phyloP scores from a whole-genome alignment of 2,329 filamentous ascomycete genomes.

The Davidsoniella neocaledoniae region DNA sequence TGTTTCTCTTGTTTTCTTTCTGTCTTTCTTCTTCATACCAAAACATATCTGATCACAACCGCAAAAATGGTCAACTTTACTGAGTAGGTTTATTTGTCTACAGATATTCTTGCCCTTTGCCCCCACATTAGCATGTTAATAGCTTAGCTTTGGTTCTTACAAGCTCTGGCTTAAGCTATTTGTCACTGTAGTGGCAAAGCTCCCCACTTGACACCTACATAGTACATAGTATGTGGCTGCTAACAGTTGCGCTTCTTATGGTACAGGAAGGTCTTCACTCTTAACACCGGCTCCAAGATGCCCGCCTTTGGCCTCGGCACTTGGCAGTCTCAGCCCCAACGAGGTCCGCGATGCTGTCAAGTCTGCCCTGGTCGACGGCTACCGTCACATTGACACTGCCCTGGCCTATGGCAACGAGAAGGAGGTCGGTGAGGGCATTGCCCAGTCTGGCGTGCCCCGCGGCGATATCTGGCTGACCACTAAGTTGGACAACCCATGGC shows the following conservation, averaged over 20 bases:
- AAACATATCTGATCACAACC: neutral
- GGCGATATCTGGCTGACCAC: constrained; percentile 57
- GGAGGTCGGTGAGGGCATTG: constrained; percentile 50
- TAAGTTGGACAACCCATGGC: constrained; percentile 69
- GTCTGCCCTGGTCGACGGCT: constrained; percentile 48
- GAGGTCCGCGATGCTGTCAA: constrained; percentile 57
- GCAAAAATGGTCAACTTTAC: constrained; percentile 6
- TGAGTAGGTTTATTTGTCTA: neutral
- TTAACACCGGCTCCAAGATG: constrained; percentile 65
- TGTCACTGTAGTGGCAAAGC: neutral
- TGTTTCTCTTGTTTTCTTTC: neutral
- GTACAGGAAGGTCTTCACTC: constrained; percentile 34
- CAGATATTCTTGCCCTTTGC: no score
- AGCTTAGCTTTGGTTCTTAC: no score
- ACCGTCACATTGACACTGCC: constrained; percentile 63
- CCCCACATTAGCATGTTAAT: no score
- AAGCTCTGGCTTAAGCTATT: no score
- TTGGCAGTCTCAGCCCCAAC: constrained; percentile 56
- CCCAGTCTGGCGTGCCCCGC: constrained; percentile 45
- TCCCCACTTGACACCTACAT: neutral
- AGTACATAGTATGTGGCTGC: neutral
- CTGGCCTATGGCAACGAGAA: constrained; percentile 63
- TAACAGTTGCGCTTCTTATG: neutral
- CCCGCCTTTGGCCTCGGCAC: constrained; percentile 62
- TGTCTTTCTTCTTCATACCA: neutral